Evolutionary conservation across 2,329 filamentous ascomycete genomes (phyloP).

Genomic region (Botryotinia narcissicola): DNA sequence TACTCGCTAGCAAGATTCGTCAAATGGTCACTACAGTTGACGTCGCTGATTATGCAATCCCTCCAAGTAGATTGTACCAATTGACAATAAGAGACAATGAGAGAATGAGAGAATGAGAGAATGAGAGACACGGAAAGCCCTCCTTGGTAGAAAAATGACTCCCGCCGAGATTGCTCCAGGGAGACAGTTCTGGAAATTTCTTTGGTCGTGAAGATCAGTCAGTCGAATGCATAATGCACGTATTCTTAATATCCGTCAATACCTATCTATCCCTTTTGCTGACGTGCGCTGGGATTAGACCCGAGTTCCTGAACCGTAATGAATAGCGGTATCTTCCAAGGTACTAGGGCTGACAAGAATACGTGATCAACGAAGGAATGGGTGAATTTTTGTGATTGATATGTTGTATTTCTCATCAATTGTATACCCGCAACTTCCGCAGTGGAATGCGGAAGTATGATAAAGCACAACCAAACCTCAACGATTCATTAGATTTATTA

Average conservation of each 20-base stretch:
- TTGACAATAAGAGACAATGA: neutral
- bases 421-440: neutral
- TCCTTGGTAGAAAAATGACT: neutral
- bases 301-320: neutral
- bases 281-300: neutral
- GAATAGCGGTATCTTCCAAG: neutral
- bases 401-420: constrained; percentile 10
- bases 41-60: neutral
- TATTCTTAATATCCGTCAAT: neutral
- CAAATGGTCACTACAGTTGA: neutral
- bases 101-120: neutral
- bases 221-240: neutral
- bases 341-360: neutral
- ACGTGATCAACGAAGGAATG: neutral
- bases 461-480: neutral
- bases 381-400: neutral
- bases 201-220: neutral
- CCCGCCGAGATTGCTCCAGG: neutral
- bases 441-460: neutral
- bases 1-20: neutral
- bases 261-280: neutral
- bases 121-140: neutral
- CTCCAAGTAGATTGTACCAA: neutral
- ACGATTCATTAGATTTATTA: neutral
- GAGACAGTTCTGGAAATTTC: neutral